Base-by-base conservation (phyloP, 352 stramenopile species). In the Phytophthora europaea region DNA sequence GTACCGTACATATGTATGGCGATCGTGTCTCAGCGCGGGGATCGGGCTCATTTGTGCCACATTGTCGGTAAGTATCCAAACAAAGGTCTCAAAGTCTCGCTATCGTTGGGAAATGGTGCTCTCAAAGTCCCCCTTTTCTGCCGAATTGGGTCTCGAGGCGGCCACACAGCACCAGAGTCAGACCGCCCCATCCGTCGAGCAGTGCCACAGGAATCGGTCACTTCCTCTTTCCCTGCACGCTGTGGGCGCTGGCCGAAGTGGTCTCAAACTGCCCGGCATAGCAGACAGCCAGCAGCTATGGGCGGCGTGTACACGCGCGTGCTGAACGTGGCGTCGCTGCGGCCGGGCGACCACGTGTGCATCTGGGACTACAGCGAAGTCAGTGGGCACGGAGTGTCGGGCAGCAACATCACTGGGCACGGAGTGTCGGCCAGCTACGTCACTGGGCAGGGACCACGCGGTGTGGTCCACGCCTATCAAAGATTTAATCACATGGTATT, bases 291-390 rank as follows among this genome's bases (percentile, higher is more conserved):
- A 38, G 18, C 54, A 34, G n/a, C 55, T 6, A 93, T 96, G 83
- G 87, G 88, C 63, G 85, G 85, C 67, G 84, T 93, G 12, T 96
- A 94, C 77, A 95, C 87, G 62, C 88, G 89, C 53, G 88, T 96
- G 40, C 74, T 83, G 16, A 88, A 91, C 67, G 73, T 94, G 62
- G 68, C 81, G 58, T 94, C 88, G 22, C 77, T 96, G 61, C 88
- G 90, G 22, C 88, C 90, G 0, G 90, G 87, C 18, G 89, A 96
- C 76, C 89, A 96, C 78, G 87, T 96, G 62, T 84, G 78, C 51
- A 94, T 96, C 75, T 96, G 90, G 90, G 90, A 96, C 79, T 83
- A 82, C 61, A 94, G 87, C 64, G n/a, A n/a, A n/a, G n/a, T n/a
- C n/a, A n/a, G n/a, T n/a, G n/a, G n/a, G n/a, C n/a, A n/a, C n/a